phyloP scores from a whole-genome alignment of 75 land plant species.

The Sequoia sempervirens region DNA sequence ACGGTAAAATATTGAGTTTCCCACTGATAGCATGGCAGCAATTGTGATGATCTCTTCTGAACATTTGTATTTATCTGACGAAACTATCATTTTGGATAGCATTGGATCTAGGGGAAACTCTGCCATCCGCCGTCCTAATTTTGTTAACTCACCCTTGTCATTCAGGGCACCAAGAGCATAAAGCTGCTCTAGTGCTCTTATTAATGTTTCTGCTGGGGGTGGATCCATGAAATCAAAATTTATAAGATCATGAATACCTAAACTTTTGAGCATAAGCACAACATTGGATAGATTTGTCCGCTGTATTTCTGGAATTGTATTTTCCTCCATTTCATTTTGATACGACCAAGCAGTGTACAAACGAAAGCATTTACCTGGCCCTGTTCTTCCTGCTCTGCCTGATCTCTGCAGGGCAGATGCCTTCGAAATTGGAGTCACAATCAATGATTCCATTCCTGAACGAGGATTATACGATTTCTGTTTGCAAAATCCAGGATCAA shows the following conservation, averaged over 20 bases:
- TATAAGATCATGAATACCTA: slow-evolving; percentile 86
- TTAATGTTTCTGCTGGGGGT: slow-evolving; percentile 86
- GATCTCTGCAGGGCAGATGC: slow-evolving; percentile 94
- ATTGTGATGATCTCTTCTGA: slow-evolving; percentile 84
- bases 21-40: slow-evolving; percentile 88
- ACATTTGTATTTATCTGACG: slow-evolving; percentile 91
- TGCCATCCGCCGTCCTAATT: slow-evolving; percentile 92
- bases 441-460: slow-evolving; percentile 94
- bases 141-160: slow-evolving; percentile 86
- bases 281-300: slow-evolving; percentile 93
- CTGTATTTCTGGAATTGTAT: slow-evolving; percentile 93
- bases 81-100: slow-evolving; percentile 99
- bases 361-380: slow-evolving; percentile 93
- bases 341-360: slow-evolving; percentile 78
- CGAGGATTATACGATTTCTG: slow-evolving; percentile 93
- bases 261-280: slow-evolving; percentile 83
- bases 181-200: slow-evolving; percentile 86
- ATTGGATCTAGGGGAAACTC: slow-evolving; percentile 98
- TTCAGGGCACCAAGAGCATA: slow-evolving; percentile 92
- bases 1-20: slow-evolving; percentile 92
- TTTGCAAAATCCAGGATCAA: slow-evolving; percentile 97
- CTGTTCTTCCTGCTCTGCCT: slow-evolving; percentile 95
- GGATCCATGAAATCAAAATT: slow-evolving; percentile 98
- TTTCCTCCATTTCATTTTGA: slow-evolving; percentile 81
- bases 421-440: slow-evolving; percentile 79